Conservation (phyloP, 768 basidiomycete genomes). For the Fomitopsis pulvina region DNA sequence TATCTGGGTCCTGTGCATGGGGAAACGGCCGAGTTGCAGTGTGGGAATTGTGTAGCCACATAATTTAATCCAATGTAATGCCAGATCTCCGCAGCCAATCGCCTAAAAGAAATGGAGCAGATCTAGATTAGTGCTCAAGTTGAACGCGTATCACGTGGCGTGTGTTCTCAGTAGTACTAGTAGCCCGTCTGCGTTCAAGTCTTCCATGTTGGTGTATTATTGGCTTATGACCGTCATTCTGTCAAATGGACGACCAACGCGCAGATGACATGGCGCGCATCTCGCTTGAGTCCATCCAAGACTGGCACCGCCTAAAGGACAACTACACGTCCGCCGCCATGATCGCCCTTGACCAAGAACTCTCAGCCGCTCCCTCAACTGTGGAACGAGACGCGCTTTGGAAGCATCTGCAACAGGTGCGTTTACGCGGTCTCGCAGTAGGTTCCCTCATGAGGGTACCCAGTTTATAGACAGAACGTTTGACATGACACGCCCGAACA, state of each 20-base stretch:
- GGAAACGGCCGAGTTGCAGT: too few species aligned
- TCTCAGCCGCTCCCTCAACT: constrained; percentile 31
- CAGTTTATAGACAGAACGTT: constrained; percentile 63
- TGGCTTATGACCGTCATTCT: too few species aligned
- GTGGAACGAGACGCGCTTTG: constrained; percentile 41
- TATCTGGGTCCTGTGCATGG: too few species aligned
- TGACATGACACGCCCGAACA: constrained; percentile 56
- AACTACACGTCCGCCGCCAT: constrained; percentile 45
- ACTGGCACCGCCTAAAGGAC: constrained; percentile 57
- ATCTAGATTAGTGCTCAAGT: too few species aligned
- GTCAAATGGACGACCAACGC: constrained; percentile 1
- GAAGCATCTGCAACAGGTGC: constrained; percentile 47
- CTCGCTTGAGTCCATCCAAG: constrained; percentile 56
- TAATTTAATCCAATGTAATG: too few species aligned
- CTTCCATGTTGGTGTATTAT: too few species aligned
- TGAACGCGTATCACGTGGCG: neutral
- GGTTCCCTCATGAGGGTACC: neutral
- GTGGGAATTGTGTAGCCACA: too few species aligned
- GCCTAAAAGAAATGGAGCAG: too few species aligned
- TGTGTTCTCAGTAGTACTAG: too few species aligned
- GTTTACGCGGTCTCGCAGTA: constrained; percentile 2
- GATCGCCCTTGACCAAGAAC: constrained; percentile 38
- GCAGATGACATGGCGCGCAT: constrained; percentile 42
- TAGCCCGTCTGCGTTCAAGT: too few species aligned
- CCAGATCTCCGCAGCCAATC: too few species aligned